Base-by-base conservation (phyloP, 2,329 filamentous ascomycete species). In the Pseudofabraea citricarpa region DNA sequence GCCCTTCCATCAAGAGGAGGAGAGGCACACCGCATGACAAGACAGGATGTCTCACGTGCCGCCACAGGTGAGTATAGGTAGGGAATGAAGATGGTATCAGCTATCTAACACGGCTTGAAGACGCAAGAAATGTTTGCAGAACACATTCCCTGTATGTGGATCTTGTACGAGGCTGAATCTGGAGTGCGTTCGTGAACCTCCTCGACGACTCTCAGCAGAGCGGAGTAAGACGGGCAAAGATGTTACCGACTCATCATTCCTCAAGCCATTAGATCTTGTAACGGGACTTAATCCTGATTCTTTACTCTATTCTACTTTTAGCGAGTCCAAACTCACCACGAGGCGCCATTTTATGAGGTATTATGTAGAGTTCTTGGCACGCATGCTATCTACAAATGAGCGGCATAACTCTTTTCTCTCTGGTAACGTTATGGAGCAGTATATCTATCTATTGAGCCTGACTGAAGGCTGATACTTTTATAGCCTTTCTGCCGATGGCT, bases 401-500 rank as follows among this genome's bases (percentile, higher is more conserved):
- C 33, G 29, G 22, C 38, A 44, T 23, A 44, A 44, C 41, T 24
- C 19, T 18, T 44, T 44, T 40, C 24, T 44, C 12, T 44, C 41
- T 21, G 41, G 41, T 44, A 19, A 16, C 8, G 8, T 8, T n/a
- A 27, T 27, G 8, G 24, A 27, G 24, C 8, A 21, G 9, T 5
- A 37, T 18, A 18, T 43, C 15, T n/a, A n/a, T n/a, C 24, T 27
- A 8, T 27, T 8, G 8, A 8, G 24, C n/a, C 24, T 8, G n/a
- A 27, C n/a, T 8, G 8, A 20, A 10, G 12, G 24, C 19, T 8
- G 18, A 40, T 20, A 27, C n/a, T 16, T 15, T 7, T 41, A 23
- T 12, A 44, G 41, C 37, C n/a, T 29, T 44, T 20, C 36, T 44
- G n/a, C 41, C 41, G 16, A 44, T 44, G 41, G 36, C 35, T 20